These are phyloP conservation scores for Amanita rimosa DNA, from an alignment of 768 basidiomycete genomes.

Conservation along the genomic window DNA sequence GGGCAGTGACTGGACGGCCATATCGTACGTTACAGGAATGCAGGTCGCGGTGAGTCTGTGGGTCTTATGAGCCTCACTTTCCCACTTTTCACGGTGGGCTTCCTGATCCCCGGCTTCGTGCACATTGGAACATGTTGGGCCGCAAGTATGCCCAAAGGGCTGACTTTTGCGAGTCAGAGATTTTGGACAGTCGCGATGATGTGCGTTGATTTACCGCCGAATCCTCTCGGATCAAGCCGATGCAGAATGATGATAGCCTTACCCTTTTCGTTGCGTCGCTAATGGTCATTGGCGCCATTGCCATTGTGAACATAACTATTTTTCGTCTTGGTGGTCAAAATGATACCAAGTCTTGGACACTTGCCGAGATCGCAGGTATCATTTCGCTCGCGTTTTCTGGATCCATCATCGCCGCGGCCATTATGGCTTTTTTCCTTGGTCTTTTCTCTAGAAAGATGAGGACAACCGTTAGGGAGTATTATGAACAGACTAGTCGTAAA, in stretches of 20 bases:
- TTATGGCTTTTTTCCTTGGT: neutral
- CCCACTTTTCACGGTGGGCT: constrained; percentile 16
- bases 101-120: constrained; percentile 15
- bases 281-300: constrained; percentile 11
- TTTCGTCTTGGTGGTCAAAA: constrained; percentile 10
- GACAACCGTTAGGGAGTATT: neutral
- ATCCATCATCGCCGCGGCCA: neutral
- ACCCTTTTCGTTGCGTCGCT: constrained; percentile 9
- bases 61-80: constrained; percentile 17
- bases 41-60: constrained; percentile 12
- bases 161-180: constrained; percentile 14
- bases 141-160: constrained; percentile 10
- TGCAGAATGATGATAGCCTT: constrained; percentile 4
- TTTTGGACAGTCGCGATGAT: constrained; percentile 13
- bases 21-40: constrained; percentile 2
- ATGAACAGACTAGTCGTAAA: neutral
- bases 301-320: constrained; percentile 13
- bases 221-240: neutral
- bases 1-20: neutral
- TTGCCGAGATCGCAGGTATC: neutral
- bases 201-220: neutral
- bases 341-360: neutral
- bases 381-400: constrained; percentile 1
- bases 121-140: constrained; percentile 13
- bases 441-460: neutral